phyloP scores from a whole-genome alignment of 305 asterid species.

The Fraxinus dipetala region DNA sequence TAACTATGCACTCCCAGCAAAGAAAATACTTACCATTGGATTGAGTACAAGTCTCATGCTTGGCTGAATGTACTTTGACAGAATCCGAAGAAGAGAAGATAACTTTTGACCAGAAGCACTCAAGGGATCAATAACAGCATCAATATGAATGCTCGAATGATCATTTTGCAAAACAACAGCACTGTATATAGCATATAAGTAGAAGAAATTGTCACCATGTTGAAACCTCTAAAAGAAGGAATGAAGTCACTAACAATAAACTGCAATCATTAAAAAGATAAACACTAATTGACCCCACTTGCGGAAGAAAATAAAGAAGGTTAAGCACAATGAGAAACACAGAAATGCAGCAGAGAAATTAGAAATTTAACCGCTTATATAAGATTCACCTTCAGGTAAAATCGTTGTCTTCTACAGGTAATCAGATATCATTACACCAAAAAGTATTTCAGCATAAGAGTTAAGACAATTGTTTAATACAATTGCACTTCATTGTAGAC shows the following conservation, averaged over 20 bases:
- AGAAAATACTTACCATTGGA: constrained; percentile 68
- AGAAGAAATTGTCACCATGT: constrained; percentile 24
- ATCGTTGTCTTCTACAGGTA: not conserved
- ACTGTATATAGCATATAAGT: constrained; percentile 40
- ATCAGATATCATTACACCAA: constrained; percentile 1
- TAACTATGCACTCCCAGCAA: not conserved
- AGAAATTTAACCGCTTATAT: not conserved
- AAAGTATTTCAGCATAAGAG: not conserved
- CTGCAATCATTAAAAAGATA: not conserved
- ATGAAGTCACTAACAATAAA: not conserved
- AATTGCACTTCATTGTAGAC: not conserved
- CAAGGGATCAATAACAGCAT: constrained; percentile 96
- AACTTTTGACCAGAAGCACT: constrained; percentile 97
- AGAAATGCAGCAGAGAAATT: not conserved
- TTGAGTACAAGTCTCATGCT: constrained; percentile 96
- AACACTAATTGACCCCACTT: not conserved
- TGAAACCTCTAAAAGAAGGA: constrained; percentile 6
- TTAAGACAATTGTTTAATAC: not conserved
- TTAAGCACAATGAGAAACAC: not conserved
- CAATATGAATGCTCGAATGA: constrained; percentile 83
- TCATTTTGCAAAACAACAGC: constrained; percentile 79
- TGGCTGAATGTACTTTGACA: constrained; percentile 78
- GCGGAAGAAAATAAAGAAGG: not conserved
- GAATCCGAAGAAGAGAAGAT: constrained; percentile 78
- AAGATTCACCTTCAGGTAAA: not conserved